Evolutionary conservation across 192 early-diverging fungal species (phyloP).

Genomic region (Entomortierella chlamydospora): DNA sequence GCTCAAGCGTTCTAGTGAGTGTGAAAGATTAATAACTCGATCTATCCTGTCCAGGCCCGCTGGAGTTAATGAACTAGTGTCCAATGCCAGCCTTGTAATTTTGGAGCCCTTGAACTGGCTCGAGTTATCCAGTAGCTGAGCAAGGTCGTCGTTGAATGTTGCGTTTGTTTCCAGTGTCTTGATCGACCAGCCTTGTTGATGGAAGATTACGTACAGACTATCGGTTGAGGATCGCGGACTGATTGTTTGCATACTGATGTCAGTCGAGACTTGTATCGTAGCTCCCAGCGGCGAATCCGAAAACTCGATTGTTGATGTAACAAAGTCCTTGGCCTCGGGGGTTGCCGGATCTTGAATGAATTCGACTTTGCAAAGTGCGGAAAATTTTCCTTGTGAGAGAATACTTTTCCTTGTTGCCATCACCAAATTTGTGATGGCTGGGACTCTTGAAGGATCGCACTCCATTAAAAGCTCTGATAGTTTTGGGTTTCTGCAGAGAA

Average conservation of each 20-base stretch:
- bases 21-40: background rate
- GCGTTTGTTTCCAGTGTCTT: background rate
- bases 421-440: background rate
- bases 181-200: background rate
- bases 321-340: background rate
- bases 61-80: background rate
- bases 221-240: background rate
- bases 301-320: background rate
- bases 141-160: background rate
- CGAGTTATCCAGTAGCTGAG: background rate
- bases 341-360: background rate
- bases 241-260: background rate
- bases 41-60: background rate
- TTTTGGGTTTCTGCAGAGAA: background rate
- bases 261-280: background rate
- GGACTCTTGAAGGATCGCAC: background rate
- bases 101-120: constrained; percentile 1
- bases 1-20: background rate
- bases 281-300: background rate
- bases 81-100: background rate
- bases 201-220: background rate
- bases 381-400: background rate
- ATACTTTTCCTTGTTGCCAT: background rate
- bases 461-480: background rate
- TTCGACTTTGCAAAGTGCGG: background rate